Evolutionary conservation across 2,329 filamentous ascomycete genomes (phyloP).

Genomic region (Colletotrichum sp.): DNA sequence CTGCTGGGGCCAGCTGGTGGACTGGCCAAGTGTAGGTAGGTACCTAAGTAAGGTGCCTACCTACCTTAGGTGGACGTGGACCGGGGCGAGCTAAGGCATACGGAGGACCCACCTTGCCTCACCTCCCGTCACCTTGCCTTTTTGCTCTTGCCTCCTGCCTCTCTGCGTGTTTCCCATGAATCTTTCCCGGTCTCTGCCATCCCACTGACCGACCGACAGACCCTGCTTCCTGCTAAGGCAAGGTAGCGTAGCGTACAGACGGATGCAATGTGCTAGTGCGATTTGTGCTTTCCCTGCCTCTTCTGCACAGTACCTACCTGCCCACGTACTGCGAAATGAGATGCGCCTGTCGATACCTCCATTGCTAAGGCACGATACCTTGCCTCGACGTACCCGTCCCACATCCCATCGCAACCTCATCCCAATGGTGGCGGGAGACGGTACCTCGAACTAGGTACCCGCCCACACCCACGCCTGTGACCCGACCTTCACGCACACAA

Average conservation of each 20-base stretch:
- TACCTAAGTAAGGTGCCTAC: neutral
- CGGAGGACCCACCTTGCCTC: neutral
- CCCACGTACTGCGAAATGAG: neutral
- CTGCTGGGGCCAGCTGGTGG: neutral
- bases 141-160: neutral
- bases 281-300: neutral
- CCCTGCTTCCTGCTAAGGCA: neutral
- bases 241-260: neutral
- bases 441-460: conserved; percentile 14
- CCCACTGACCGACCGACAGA: neutral
- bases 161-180: conserved; percentile 1
- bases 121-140: neutral
- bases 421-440: neutral
- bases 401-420: neutral
- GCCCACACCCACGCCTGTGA: conserved; percentile 1
- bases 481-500: neutral
- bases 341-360: neutral
- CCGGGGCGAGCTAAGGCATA: neutral
- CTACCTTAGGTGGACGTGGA: neutral
- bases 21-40: neutral
- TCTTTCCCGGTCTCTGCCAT: neutral
- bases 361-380: neutral
- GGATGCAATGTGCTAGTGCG: neutral
- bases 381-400: neutral
- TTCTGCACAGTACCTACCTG: neutral